Conservation (phyloP, 2,329 filamentous ascomycete species). For the Penicillium aurantiogriseum region DNA sequence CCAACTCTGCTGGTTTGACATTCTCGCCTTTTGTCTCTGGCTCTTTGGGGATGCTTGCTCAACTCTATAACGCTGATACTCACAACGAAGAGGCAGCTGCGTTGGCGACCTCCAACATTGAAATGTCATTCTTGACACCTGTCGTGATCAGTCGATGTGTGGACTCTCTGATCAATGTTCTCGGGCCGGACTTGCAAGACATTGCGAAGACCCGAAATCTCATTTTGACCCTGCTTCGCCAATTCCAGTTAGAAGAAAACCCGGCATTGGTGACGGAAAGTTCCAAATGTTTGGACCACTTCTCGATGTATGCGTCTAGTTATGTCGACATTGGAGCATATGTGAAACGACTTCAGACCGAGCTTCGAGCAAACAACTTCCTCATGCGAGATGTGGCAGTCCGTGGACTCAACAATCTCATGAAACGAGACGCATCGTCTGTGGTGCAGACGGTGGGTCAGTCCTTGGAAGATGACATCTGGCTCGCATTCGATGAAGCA, state of each 20-base stretch:
- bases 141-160: conserved; percentile 83
- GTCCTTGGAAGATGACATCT: conserved; percentile 85
- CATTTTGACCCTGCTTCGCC: conserved; percentile 78
- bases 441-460: conserved; percentile 73
- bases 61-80: conserved; percentile 86
- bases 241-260: conserved; percentile 76
- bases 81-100: conserved; percentile 83
- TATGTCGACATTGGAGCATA: conserved; percentile 83
- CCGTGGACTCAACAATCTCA: conserved; percentile 86
- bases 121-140: conserved; percentile 77
- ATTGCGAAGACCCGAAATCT: conserved; percentile 87
- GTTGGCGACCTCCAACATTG: conserved; percentile 82
- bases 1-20: conserved; percentile 87
- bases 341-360: conserved; percentile 75
- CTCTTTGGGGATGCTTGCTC: conserved; percentile 88
- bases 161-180: conserved; percentile 93
- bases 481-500: conserved; percentile 78
- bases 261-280: conserved; percentile 71
- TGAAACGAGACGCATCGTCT: conserved; percentile 85
- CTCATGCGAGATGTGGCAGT: conserved; percentile 77
- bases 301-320: conserved; percentile 86
- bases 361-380: conserved; percentile 67
- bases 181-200: conserved; percentile 93
- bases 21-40: conserved; percentile 89
- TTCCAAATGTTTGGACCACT: conserved; percentile 80